Base-by-base conservation (phyloP, 345 rosid genomes). In the Eucalyptus rudis region DNA sequence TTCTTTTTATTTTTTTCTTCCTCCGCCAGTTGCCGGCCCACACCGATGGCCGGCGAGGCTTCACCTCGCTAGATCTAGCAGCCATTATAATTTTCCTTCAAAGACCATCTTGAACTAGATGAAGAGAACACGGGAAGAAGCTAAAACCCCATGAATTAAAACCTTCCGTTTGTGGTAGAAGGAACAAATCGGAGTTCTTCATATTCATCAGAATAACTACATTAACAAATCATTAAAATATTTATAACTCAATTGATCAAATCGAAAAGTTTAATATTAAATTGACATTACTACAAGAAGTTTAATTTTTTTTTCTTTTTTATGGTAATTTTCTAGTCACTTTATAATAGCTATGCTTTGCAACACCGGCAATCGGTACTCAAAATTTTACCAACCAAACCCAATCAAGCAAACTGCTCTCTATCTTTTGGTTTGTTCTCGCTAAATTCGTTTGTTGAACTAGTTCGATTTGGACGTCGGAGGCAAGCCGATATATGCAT, bases 21-120 rank as follows among this genome's bases (percentile, higher is more conserved):
- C 31, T 59, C 1, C 7, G 1, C 4, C 2, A 1, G 31, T 12
- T 27, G 14, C 2, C 2, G 4, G 8, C 16, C 15, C 68, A 9
- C 15, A 5, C 15, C 4, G 31, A 59, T 59, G 68, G 68, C 8
- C 4, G 0, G 4, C 3, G 0, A 25, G 7, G 15, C 4, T 59
- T 6, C 15, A 27, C 8, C 68, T 59, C 1, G 0, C n/a, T 59
- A 27, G 8, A 59, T 59, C 68, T 59, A 59, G 15, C 3, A 7
- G 1, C 66, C 1, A 4, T 11, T 59, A 59, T 59, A 59, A 29
- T 59, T 59, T 59, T 59, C 66, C 31, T 59, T 27, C 16, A 12
- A 59, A 59, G 31, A 59, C 68, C 68, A 11, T 59, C 68, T 59
- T 59, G 68, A 59, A 59, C 68, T 59, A 25, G 68, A 59, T 0